phyloP scores from a whole-genome alignment of 129 eudicot genomes.

The Kitagawia praeruptora region DNA sequence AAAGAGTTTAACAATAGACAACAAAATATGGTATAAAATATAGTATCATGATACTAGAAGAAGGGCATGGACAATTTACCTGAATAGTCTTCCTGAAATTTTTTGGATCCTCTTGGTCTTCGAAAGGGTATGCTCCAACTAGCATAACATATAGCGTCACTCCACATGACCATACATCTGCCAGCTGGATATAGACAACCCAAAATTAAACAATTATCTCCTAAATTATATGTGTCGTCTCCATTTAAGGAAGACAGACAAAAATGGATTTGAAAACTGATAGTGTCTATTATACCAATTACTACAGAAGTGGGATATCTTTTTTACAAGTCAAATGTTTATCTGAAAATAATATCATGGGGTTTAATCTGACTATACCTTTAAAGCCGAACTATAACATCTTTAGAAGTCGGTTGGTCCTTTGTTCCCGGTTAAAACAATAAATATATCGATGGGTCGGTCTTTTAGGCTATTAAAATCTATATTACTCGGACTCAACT shows the following conservation, averaged over 20 bases:
- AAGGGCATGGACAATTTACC: slow-evolving; percentile 28
- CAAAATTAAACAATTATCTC: neutral
- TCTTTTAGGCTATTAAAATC: neutral
- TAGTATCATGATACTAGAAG: neutral
- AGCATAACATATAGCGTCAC: slow-evolving; percentile 98
- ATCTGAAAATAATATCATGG: neutral
- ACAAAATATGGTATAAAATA: neutral
- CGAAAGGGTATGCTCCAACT: slow-evolving; percentile 97
- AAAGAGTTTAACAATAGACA: neutral
- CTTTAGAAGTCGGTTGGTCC: neutral
- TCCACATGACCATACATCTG: slow-evolving; percentile 99
- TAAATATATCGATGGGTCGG: neutral
- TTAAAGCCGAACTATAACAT: neutral
- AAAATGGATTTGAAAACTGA: neutral
- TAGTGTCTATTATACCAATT: neutral
- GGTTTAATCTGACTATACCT: neutral
- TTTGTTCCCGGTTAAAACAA: neutral
- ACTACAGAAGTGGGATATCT: neutral
- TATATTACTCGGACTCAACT: too few relatives aligned
- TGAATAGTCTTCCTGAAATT: slow-evolving; percentile 92
- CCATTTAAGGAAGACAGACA: neutral
- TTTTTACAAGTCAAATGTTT: neutral
- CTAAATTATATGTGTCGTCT: neutral
- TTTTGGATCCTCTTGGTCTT: slow-evolving; percentile 93
- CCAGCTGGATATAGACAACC: slow-evolving; percentile 43